Base-by-base conservation (phyloP, 176 grass and related monocot species). In the Ampelocalamus luodianensis region DNA sequence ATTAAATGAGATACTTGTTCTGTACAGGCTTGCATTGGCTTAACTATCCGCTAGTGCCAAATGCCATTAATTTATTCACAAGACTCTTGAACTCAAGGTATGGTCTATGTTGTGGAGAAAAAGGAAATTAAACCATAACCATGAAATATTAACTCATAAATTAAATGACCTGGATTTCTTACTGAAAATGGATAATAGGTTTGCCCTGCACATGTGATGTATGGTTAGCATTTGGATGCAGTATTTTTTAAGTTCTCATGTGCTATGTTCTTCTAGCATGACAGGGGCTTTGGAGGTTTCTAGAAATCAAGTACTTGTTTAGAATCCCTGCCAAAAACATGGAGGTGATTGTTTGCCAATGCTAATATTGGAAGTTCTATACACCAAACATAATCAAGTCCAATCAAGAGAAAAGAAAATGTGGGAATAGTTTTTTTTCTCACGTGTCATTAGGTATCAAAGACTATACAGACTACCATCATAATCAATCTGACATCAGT, bases 1-100 rank as follows among this genome's bases (percentile, higher is more conserved):
- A 49, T 88, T 18, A 58, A 44, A 51, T 59, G 53, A 77, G 23
- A 77, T 74, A 61, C 6, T 51, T 87, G 39, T 61, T 37, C 24
- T 67, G 24, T 42, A 78, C 39, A 55, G 9, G 50, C 10, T 56
- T 56, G 8, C 4, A 71, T 64, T 83, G 12, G 42, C n/a, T 80
- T 62, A 83, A 62, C 15, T 17, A 61, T 65, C 26, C 0, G 2
- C 42, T 78, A 60, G 40, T 6, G 15, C 20, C 13, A 8, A 72
- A 55, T 65, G 36, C 8, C 67, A 80, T 75, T 56, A 44, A 34
- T 66, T 65, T 67, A 22, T 39, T 74, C 10, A 18, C n/a, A 56
- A 15, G 36, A 66, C n/a, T 66, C n/a, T 32, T 66, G 27, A 7
- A 56, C 11, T 24, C 8, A 55, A 60, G 10, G 6, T 56, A 66